Conservation (phyloP, 2,329 filamentous ascomycete species). For the Aspergillus calidoustus region DNA sequence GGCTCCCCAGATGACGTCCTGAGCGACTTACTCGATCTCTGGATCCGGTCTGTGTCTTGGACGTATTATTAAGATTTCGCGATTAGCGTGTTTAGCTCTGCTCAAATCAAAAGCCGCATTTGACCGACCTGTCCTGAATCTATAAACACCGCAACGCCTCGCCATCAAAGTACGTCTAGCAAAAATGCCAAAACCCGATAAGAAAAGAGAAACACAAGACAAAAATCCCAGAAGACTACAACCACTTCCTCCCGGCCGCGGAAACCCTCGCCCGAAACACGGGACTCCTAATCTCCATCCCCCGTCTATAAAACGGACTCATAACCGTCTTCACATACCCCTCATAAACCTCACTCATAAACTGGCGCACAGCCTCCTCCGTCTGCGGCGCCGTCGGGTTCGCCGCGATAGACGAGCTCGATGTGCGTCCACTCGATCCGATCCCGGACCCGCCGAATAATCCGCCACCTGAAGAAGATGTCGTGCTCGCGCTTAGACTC, state of each 20-base stretch:
- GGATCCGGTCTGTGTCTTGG: not conserved
- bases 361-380: constrained; percentile 93
- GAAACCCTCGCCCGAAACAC: constrained; percentile 82
- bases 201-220: not conserved
- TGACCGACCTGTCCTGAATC: not conserved
- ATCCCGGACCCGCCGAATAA: constrained; percentile 22
- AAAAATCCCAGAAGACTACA: constrained; percentile 54
- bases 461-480: constrained; percentile 24
- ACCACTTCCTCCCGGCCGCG: constrained; percentile 89
- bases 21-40: constrained; percentile 17
- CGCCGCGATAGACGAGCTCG: constrained; percentile 73
- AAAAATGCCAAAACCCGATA: too few relatives aligned
- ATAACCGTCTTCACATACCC: constrained; percentile 96
- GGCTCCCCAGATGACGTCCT: constrained; percentile 44
- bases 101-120: not conserved
- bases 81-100: constrained; percentile 6
- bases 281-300: constrained; percentile 83
- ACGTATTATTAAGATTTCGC: constrained; percentile 1
- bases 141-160: not conserved
- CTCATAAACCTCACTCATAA: constrained; percentile 95
- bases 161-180: not conserved
- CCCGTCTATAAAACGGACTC: constrained; percentile 91
- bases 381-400: constrained; percentile 89
- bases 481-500: constrained; percentile 2
- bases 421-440: constrained; percentile 45